phyloP scores from a whole-genome alignment of 164 flowering plant species.

The Cinnamomum chago region DNA sequence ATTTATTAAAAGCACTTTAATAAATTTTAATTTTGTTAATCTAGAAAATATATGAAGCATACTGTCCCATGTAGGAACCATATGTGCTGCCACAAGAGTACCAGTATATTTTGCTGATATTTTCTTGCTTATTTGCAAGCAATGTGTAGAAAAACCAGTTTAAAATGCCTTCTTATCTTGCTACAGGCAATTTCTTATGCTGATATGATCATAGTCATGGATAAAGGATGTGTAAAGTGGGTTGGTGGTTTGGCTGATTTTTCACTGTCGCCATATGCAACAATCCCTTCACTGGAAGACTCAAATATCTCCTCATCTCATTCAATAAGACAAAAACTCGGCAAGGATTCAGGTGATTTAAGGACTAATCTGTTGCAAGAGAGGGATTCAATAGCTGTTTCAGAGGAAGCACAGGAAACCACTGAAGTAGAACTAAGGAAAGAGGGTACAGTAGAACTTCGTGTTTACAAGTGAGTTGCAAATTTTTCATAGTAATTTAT shows the following conservation, averaged over 20 bases:
- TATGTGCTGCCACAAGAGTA: too few relatives aligned
- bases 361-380: constrained; percentile 18
- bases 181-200: constrained; percentile 79
- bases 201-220: constrained; percentile 76
- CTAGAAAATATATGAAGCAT: too few relatives aligned
- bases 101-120: not conserved
- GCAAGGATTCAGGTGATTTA: constrained; percentile 7
- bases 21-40: too few relatives aligned
- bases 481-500: not conserved
- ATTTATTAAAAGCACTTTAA: too few relatives aligned
- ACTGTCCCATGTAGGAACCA: too few relatives aligned
- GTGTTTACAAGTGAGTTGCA: constrained; percentile 65
- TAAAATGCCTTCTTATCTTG: not conserved
- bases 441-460: constrained; percentile 75
- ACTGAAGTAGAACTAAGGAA: constrained; percentile 61
- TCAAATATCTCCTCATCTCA: constrained; percentile 23
- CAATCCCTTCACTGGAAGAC: constrained; percentile 32
- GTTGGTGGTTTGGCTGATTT: constrained; percentile 59
- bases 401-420: constrained; percentile 36
- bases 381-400: constrained; percentile 16
- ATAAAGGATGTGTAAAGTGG: constrained; percentile 75
- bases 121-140: not conserved
- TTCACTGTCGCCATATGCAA: constrained; percentile 36
- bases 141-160: not conserved
- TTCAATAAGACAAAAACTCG: constrained; percentile 18